phyloP scores from a whole-genome alignment of 2,329 filamentous ascomycete species.

The Fusarium miscanthi region DNA sequence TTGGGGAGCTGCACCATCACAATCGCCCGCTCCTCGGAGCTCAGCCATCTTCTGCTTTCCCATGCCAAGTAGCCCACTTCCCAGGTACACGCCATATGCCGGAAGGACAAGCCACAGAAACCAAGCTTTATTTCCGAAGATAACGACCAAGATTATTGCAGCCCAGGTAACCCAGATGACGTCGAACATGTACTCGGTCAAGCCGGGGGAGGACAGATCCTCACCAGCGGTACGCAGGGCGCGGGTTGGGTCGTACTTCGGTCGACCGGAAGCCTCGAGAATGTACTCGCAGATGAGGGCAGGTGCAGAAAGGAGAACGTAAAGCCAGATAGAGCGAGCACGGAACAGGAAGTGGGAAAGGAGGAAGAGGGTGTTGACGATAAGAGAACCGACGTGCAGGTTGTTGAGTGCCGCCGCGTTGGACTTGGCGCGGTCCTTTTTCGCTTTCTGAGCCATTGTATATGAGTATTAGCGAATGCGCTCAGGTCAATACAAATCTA shows the following conservation, averaged over 20 bases:
- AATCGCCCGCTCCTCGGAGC: slow-evolving; percentile 53
- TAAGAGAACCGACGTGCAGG: slow-evolving; percentile 80
- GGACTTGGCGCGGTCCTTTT: slow-evolving; percentile 76
- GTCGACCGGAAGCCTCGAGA: slow-evolving; percentile 86
- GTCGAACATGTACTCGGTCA: slow-evolving; percentile 99
- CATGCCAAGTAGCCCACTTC: slow-evolving; percentile 63
- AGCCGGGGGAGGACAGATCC: slow-evolving; percentile 84
- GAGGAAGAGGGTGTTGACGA: slow-evolving; percentile 80
- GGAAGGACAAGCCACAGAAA: slow-evolving; percentile 66
- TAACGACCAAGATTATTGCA: slow-evolving; percentile 74
- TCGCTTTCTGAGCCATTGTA: slow-evolving; percentile 71
- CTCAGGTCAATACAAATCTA: neutral
- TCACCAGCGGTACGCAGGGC: slow-evolving; percentile 83
- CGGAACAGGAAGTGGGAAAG: slow-evolving; percentile 75
- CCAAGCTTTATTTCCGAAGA: slow-evolving; percentile 84
- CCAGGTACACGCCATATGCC: slow-evolving; percentile 66
- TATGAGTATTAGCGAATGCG: neutral
- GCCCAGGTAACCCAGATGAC: slow-evolving; percentile 94
- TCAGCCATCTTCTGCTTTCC: slow-evolving; percentile 64
- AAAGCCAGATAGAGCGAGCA: slow-evolving; percentile 73
- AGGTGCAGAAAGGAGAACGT: slow-evolving; percentile 78
- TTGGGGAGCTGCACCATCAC: slow-evolving; percentile 51
- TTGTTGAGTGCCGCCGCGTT: slow-evolving; percentile 82
- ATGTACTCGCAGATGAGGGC: slow-evolving; percentile 84
- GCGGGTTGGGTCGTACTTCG: slow-evolving; percentile 72